Conservation (phyloP, 129 eudicot genomes). For the Sambucus nigra region DNA sequence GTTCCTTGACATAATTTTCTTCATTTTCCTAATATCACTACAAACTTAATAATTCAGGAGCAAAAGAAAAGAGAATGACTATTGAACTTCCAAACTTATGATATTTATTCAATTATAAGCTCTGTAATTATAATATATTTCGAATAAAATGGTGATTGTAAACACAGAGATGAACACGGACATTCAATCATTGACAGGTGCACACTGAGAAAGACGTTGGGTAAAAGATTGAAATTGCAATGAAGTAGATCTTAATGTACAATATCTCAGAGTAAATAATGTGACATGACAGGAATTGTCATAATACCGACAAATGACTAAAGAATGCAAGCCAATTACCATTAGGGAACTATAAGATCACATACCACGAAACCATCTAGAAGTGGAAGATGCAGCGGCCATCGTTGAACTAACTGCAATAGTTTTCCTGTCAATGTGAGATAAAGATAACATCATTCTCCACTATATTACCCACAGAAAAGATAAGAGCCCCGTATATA, state of each 20-base stretch:
- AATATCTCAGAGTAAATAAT: not conserved
- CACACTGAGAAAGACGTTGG: not conserved
- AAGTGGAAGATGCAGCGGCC: not conserved
- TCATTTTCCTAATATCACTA: no score
- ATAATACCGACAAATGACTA: not conserved
- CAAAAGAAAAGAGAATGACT: no score
- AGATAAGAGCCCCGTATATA: not conserved
- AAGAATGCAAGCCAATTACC: not conserved
- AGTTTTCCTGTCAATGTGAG: not conserved
- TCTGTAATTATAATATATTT: not conserved
- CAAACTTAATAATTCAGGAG: no score
- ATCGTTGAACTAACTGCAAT: not conserved
- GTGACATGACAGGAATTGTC: not conserved
- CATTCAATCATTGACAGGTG: not conserved
- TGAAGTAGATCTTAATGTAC: not conserved
- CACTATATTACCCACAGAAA: not conserved
- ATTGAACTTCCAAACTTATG: not conserved
- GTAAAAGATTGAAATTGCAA: not conserved
- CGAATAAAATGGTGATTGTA: not conserved
- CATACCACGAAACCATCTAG: not conserved
- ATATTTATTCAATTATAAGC: not conserved
- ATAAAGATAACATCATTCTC: not conserved
- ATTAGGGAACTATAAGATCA: not conserved
- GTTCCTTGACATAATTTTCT: no score
- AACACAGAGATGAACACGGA: not conserved